A percentile compares a stretch with the other conserved stretches of the same genome.
phyloP scores from a whole-genome alignment of 352 stramenopile genomes.

The Phytopythium mirpurense region DNA sequence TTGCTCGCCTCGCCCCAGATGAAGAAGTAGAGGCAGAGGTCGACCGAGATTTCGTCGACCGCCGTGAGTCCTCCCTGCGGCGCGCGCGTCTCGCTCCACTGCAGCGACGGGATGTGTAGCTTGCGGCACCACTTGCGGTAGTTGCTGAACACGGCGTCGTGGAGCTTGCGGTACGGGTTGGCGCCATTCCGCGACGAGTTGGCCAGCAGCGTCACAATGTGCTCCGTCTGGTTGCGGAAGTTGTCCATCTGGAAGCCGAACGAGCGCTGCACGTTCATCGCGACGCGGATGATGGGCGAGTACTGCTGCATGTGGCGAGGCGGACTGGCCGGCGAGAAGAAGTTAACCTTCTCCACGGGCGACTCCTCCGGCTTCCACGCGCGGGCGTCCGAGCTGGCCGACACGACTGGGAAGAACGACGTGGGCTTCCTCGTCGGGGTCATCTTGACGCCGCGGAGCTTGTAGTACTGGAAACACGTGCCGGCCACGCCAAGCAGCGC shows the following conservation, averaged over 20 bases:
- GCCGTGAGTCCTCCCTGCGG: conserved; percentile 83
- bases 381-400: conserved; percentile 73
- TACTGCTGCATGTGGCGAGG: conserved; percentile 84
- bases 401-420: conserved; percentile 46
- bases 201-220: conserved; percentile 94
- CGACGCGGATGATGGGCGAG: conserved; percentile 73
- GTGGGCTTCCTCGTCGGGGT: conserved; percentile 18
- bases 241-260: conserved; percentile 84
- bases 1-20: conserved; percentile 99
- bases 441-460: conserved; percentile 24
- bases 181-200: conserved; percentile 84
- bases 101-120: conserved; percentile 60
- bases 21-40: conserved; percentile 95
- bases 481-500: conserved; percentile 28
- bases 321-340: conserved; percentile 68
- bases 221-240: conserved; percentile 96
- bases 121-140: conserved; percentile 88
- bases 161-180: conserved; percentile 82
- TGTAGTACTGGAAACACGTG: conserved; percentile 46
- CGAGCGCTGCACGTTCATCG: conserved; percentile 79
- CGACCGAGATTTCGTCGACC: conserved; percentile 82
- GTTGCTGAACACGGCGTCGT: conserved; percentile 83
- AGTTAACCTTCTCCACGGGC: conserved; percentile 56
- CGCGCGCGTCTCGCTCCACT: conserved; percentile 59
- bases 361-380: conserved; percentile 50